Evolutionary conservation across 2,329 filamentous ascomycete species (phyloP).

Genomic region (Alternaria metachromatica): DNA sequence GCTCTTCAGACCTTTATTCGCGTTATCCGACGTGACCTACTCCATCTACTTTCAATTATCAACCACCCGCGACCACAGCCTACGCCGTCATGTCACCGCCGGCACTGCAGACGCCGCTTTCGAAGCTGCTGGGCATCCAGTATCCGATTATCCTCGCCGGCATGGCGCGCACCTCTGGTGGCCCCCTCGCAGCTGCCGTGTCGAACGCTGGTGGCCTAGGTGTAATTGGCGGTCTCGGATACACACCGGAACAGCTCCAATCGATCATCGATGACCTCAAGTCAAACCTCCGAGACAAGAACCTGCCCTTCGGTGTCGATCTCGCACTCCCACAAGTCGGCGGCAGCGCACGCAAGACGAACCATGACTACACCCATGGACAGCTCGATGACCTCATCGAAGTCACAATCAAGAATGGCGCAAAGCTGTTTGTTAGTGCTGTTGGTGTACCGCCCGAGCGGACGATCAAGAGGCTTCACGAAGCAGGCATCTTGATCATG

Average conservation of each 20-base stretch:
- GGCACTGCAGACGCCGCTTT: conserved; percentile 47
- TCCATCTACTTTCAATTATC: neutral
- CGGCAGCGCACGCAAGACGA: conserved; percentile 82
- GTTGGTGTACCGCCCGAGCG: conserved; percentile 81
- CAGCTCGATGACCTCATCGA: conserved; percentile 87
- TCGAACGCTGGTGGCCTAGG: conserved; percentile 86
- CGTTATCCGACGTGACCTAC: conserved; percentile 5
- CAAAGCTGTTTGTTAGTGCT: conserved; percentile 83
- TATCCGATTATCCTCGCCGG: conserved; percentile 92
- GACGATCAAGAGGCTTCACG: conserved; percentile 79
- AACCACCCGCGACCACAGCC: neutral
- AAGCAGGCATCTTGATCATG: conserved; percentile 84
- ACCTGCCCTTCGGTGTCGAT: conserved; percentile 87
- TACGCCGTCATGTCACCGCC: conserved; percentile 39
- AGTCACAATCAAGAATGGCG: conserved; percentile 83
- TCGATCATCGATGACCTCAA: conserved; percentile 88
- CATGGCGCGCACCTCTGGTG: conserved; percentile 78
- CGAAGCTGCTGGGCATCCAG: conserved; percentile 74
- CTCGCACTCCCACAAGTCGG: conserved; percentile 90
- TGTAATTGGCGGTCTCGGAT: conserved; percentile 57
- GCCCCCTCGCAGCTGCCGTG: conserved; percentile 49
- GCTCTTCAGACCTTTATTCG: neutral
- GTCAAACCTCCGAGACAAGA: conserved; percentile 68
- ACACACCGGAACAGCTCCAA: conserved; percentile 72
- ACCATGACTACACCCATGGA: conserved; percentile 93